Evolutionary conservation across 495 filamentous ascomycete species (phyloP), one percentile per base, ranked within the genome.

Genomic region (Entonaema liquescens): DNA sequence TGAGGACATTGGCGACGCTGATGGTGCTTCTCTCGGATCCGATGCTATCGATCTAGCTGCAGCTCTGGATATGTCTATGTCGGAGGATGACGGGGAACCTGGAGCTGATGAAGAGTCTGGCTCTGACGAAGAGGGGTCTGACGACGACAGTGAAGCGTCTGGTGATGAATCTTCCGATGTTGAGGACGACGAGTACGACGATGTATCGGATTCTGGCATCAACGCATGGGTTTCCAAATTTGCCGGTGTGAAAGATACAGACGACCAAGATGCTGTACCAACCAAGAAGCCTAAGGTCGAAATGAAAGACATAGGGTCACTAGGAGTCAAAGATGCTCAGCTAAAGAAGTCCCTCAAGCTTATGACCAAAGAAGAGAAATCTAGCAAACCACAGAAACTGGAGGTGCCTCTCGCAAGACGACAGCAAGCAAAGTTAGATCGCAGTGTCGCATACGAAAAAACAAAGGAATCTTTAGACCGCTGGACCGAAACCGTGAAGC

Each of bases 401-500:
- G 90, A 91, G 23, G 90, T 93, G 9, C 95, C 96, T 31, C 85
- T 98, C 12, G 86, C 94, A 2, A 97, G 93, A 76, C 89, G 95
- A 50, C 92, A 97, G 68, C 93, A 98, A 74, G 95, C 97, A 74
- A 88, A 89, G 52, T 78, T 98, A 5, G 90, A 97, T 71, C 92
- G 95, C n/a, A 78, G 79, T 56, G 94, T 89, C 13, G 95, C 95
- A 1, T 97, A 93, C 75, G 88, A 93, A 31, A 93, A 97, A 82
- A 95, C 93, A 47, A 97, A 93, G 73, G 90, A 98, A 78, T 93
- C 93, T 0, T 82, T 99, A 25, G 89, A 91, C 64, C 89, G 92
- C 66, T 99, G 95, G 95, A 88, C 90, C 19, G 95, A 97, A 56
- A 98, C 96, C 0, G 94, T 99, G 73, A 97, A 97, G 78, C 89